phyloP scores from a whole-genome alignment of 768 basidiomycete genomes.

The Tricholoma matsutake region DNA sequence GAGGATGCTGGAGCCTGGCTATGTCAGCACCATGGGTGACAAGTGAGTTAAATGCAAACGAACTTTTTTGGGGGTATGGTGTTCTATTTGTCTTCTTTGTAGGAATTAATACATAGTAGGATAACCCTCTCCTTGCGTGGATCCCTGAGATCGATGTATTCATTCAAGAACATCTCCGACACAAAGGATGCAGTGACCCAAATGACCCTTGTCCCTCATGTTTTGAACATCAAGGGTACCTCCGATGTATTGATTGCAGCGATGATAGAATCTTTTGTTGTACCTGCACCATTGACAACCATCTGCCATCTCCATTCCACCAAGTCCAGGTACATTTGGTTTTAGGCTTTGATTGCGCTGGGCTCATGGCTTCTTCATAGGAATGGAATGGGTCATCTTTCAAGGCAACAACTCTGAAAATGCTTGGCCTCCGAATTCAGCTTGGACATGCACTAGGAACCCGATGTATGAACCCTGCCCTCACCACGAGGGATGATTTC shows the following conservation, averaged over 20 bases:
- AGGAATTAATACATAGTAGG: background rate
- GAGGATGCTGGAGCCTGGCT: background rate
- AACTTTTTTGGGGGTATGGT: background rate
- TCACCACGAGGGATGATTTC: background rate
- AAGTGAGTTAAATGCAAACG: background rate
- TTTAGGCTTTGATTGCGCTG: too few relatives aligned
- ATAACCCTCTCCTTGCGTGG: conserved; percentile 1
- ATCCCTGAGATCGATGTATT: background rate
- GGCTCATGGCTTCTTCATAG: too few relatives aligned
- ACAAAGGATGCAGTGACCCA: background rate
- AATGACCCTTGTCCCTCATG: background rate
- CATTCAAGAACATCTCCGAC: background rate
- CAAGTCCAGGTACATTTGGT: background rate
- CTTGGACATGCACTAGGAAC: background rate
- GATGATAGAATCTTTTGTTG: background rate
- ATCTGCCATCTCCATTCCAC: background rate
- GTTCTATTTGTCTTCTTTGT: background rate
- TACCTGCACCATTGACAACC: background rate
- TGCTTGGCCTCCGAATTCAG: background rate
- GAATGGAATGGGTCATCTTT: background rate
- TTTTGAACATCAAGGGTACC: background rate
- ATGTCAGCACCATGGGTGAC: background rate
- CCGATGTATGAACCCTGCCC: background rate
- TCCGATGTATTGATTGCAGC: background rate
- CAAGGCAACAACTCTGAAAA: too few relatives aligned